These are phyloP conservation scores for Lathyrus oleraceus DNA, from an alignment of 306 rosid genomes.

Conservation along the genomic window DNA sequence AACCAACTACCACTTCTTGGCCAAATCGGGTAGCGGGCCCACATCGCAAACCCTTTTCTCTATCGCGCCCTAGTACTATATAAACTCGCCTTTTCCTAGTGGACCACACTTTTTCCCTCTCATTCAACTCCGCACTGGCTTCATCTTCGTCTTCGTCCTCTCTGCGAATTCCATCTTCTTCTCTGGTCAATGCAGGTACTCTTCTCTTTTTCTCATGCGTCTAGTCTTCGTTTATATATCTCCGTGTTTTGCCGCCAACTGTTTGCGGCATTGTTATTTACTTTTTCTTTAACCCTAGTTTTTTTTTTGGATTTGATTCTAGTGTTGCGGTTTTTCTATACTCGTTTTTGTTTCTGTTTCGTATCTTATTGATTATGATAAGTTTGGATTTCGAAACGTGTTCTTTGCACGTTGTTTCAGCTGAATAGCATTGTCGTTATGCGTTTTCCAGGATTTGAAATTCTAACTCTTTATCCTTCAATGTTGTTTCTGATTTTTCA, in stretches of 20 bases:
- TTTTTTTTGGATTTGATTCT: conserved; percentile 36
- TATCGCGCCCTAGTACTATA: conserved; percentile 17
- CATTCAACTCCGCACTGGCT: neutral
- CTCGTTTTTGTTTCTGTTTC: neutral
- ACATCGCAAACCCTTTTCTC: conserved; percentile 30
- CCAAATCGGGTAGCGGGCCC: conserved; percentile 45
- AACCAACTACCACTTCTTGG: neutral
- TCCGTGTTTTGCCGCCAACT: conserved; percentile 12
- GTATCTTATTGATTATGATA: neutral
- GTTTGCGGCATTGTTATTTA: neutral
- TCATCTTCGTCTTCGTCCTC: conserved; percentile 17
- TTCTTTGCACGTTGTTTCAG: neutral
- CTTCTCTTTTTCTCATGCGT: conserved; percentile 16
- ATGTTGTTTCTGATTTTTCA: conserved; percentile 7
- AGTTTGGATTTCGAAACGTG: conserved; percentile 18
- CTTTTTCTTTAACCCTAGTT: conserved; percentile 56
- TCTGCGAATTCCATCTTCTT: conserved; percentile 43
- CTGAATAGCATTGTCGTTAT: conserved; percentile 21
- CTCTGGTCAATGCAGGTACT: conserved; percentile 67
- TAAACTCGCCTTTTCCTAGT: conserved; percentile 20
- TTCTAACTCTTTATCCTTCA: conserved; percentile 29
- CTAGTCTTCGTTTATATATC: conserved; percentile 15
- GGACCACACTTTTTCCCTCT: conserved; percentile 50
- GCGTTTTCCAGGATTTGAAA: conserved; percentile 8
- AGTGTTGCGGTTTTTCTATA: neutral